Base-by-base conservation (phyloP, 1,284 basidiomycete genomes). In the Lignosus rhinocerotis region DNA sequence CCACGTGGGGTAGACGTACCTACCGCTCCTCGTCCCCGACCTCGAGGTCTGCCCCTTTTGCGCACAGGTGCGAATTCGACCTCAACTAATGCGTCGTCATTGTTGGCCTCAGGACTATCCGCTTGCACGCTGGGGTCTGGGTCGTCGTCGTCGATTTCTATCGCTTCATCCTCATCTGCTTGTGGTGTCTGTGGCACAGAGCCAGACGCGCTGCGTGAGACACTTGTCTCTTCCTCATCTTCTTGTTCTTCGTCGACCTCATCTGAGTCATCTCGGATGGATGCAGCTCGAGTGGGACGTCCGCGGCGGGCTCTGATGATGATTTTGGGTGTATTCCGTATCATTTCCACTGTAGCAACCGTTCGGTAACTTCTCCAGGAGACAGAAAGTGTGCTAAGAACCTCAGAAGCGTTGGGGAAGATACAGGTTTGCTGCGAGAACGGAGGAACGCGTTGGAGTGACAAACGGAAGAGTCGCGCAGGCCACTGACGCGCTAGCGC, bases 301-400 rank as follows among this genome's bases (percentile, higher is more conserved):
- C 51, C 53, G 16, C 62, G 59, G 8, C 67, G 69, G 4, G 71
- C 70, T 43, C 67, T 70, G 38, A 73, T 73, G 36, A 71, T 69
- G 31, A 73, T 73, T 63, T 72, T 73, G 19, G 61, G 53, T 9
- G 56, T 49, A n/a, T 17, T 51, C 6, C 57, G 55, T 16, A 59
- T 55, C 62, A 64, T 64, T 25, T 25, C 4, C 25, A 25, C 25
- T 25, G 25, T 25, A 25, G 2, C 2, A 4, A 4, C 25, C 25
- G 2, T 14, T 39, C 11, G 3, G 36, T n/a, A 11, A 12, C n/a
- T 39, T n/a, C 14, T 39, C 14, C 9, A 16, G 6, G 36, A 12
- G 14, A n/a, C n/a, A 14, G 3, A 11, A 1, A 39, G 36, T 39
- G 11, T 39, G n/a, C 14, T 39, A 6, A 14, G 36, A 3, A 39